phyloP scores from a whole-genome alignment of 257 asterid genomes.

The Datura wrightii region DNA sequence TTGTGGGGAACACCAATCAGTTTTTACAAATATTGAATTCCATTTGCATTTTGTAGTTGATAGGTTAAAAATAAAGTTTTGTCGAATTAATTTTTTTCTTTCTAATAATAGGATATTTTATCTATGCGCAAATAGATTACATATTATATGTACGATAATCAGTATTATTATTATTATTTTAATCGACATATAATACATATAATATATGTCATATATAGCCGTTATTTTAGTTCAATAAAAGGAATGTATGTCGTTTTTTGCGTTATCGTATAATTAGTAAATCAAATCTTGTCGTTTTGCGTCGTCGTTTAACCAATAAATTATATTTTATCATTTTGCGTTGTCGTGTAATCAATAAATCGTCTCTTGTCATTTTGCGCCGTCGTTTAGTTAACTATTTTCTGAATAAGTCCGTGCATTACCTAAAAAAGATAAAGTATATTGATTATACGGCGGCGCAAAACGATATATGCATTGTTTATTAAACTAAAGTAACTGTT shows the following conservation, averaged over 20 bases:
- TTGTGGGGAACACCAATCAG: not conserved
- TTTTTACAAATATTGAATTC: not conserved
- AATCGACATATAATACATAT: not conserved
- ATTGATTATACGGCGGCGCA: too few species aligned
- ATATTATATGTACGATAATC: not conserved
- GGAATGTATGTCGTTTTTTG: not conserved
- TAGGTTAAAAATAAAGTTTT: not conserved
- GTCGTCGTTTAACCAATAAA: too few species aligned
- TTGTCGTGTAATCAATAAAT: too few species aligned
- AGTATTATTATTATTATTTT: not conserved
- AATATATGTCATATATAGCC: too few species aligned
- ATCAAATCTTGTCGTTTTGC: too few species aligned
- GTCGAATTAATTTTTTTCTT: not conserved
- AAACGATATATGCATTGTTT: too few species aligned
- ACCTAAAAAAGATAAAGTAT: too few species aligned
- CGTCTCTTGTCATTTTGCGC: too few species aligned
- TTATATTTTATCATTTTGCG: too few species aligned
- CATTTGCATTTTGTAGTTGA: not conserved
- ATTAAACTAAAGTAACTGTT: too few species aligned
- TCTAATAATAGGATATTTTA: not conserved
- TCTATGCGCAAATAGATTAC: not conserved
- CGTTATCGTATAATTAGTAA: not conserved
- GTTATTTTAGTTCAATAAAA: not conserved
- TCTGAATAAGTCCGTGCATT: too few species aligned
- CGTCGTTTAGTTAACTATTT: too few species aligned